These are phyloP conservation scores for Eudorina sp. DNA, from an alignment of 139 green algal species.

Conservation along the genomic window DNA sequence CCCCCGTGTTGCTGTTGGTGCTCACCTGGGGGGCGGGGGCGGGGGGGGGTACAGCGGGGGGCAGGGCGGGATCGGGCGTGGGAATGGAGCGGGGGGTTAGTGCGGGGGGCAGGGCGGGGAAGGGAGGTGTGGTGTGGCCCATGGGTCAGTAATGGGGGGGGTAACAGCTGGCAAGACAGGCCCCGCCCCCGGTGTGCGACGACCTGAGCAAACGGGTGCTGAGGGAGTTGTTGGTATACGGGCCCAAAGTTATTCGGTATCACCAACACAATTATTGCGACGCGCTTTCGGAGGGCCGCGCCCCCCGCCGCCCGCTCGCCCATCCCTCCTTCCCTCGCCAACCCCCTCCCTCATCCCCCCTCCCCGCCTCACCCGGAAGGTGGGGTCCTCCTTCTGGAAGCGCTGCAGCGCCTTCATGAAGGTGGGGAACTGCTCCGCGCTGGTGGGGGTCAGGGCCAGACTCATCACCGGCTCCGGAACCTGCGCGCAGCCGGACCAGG, in stretches of 20 bases:
- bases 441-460: conserved; percentile 82
- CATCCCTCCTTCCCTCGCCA: neutral
- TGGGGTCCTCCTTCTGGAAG: conserved; percentile 98
- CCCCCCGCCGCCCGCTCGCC: neutral
- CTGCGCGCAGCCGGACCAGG: neutral
- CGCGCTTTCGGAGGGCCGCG: too few species aligned
- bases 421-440: conserved; percentile 72
- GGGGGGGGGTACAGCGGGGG: neutral
- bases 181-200: too few species aligned
- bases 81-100: too few species aligned
- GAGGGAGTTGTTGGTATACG: too few species aligned
- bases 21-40: conserved; percentile 57
- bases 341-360: neutral
- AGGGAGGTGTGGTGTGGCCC: too few species aligned
- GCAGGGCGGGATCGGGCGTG: too few species aligned
- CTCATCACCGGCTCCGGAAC: conserved; percentile 98
- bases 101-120: too few species aligned
- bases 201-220: too few species aligned
- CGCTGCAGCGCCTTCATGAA: conserved; percentile 82
- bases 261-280: too few species aligned
- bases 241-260: too few species aligned
- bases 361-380: conserved; percentile 80
- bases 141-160: too few species aligned
- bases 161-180: too few species aligned
- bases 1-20: conserved; percentile 80